Base-by-base conservation (phyloP, 1,284 basidiomycete species). In the Earliella scabrosa region DNA sequence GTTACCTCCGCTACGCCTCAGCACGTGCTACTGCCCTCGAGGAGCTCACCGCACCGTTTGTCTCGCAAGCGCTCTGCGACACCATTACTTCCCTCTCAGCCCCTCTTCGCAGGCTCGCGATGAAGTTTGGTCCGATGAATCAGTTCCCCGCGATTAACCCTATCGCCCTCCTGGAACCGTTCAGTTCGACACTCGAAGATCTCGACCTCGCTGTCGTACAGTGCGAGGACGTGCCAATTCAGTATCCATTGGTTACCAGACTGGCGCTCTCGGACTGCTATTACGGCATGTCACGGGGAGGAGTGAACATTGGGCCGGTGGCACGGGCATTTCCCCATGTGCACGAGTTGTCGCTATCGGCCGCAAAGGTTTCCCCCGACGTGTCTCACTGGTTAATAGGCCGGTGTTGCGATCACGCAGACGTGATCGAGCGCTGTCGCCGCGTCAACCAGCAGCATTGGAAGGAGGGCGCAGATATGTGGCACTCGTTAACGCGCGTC, bases 391-490 rank as follows among this genome's bases (percentile, higher is more conserved):
- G 55, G 59, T 18, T 26, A n/a, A 39, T 38, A 3, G 59, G 52
- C 21, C 52, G 49, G 10, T 29, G 27, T 44, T 51, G 43, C 27
- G 58, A 56, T 45, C 56, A 52, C 36, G 52, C 45, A 9, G 52
- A 54, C 24, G 35, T 52, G 45, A 52, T 57, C 24, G 49, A 60
- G 43, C 52, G 52, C 5, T 57, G 54, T 20, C 59, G 52, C 11
- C 18, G 20, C 18, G 2, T 43, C 27, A 60, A 60, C 55, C 44
- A 40, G 26, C 48, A 44, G 20, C 40, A 54, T 20, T 36, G 44
- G 44, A 50, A 27, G 9, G n/a, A 21, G 4, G 20, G 43, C 16
- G 10, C 14, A 13, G 31, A 14, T 3, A 45, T 40, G 21, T 60
- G 54, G 55, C 21, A 21, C 39, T 10, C 24, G 10, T 45, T 57